Base-by-base conservation (phyloP, 1,284 basidiomycete genomes). In the Vanrija pseudolonga region DNA sequence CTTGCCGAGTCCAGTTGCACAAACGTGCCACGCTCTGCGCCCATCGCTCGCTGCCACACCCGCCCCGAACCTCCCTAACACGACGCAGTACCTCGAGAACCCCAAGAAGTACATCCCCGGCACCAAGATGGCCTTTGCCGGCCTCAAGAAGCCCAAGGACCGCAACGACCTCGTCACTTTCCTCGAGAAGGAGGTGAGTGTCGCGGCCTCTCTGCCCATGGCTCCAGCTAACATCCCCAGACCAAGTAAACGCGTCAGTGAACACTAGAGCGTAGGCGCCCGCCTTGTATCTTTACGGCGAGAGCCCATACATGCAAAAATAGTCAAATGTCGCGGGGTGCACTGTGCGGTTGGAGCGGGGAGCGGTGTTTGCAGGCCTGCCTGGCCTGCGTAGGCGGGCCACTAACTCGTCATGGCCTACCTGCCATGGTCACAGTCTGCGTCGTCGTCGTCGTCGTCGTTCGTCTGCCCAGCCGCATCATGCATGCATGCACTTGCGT, bases 71-170 rank as follows among this genome's bases (percentile, higher is more conserved):
- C 3, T 11, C 7, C 38, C 57, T 59, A 23, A 59, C 51, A 2
- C 7, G 3, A 9, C 17, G 2, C 49, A 60, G 58, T 60, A 60
- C 55, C 58, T 60, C 44, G 58, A 63, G 72, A 64, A 54, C 49
- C 51, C 28, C 47, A 47, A 58, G 4, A 57, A 89, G 87, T 92
- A 92, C 81, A 95, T 95, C 67, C 90, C 91, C 43, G 92, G 67
- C 51, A 96, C 92, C 57, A 95, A 95, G 83, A 95, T 95, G 93
- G 92, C 92, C 59, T 97, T 96, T 68, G 91, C 93, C 64, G 93
- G 93, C 69, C 80, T 97, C 74, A 96, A 96, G 86, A 96, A 96
- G 84, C 88, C 89, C 36, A 92, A 92, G 83, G 93, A 96, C 78
- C 86, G 92, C 78, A 88, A 86, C 77, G 90, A 95, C 80, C 85